Evolutionary conservation across 1,139 yeast species (phyloP).

Genomic region (Nadsonia commutata): DNA sequence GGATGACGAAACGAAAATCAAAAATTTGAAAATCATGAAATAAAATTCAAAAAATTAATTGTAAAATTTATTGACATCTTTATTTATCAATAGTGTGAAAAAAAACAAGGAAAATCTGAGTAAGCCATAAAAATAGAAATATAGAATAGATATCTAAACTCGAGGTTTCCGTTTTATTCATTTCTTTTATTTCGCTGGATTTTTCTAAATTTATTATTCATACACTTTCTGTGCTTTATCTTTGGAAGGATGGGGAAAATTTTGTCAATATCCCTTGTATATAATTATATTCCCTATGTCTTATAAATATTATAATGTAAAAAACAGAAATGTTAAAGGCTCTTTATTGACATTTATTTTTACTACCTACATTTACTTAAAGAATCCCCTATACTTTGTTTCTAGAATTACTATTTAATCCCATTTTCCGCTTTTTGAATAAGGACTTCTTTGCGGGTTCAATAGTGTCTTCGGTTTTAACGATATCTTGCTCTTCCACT

Average conservation of each 20-base stretch:
- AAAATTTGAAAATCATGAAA: background rate
- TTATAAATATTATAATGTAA: no score
- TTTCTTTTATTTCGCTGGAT: no score
- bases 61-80: conserved; percentile 4
- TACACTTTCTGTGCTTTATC: conserved; percentile 1
- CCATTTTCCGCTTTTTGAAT: conserved; percentile 14
- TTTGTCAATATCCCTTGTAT: background rate
- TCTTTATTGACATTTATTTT: no score
- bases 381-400: background rate
- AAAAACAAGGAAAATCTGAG: no score
- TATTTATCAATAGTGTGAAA: conserved; percentile 8
- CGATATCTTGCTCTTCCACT: background rate
- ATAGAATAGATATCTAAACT: no score
- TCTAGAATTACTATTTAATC: conserved; percentile 1
- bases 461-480: background rate
- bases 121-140: no score
- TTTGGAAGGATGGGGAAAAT: no score
- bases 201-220: conserved; percentile 1
- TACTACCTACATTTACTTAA: background rate
- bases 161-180: no score
- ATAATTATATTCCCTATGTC: background rate
- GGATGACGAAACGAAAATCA: background rate
- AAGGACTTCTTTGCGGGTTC: conserved; percentile 7
- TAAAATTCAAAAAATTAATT: background rate
- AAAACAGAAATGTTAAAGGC: background rate